A percentile compares a stretch with the other conserved stretches of the same genome.
phyloP scores from a whole-genome alignment of 1,139 yeast genomes.

The Pichiaceae sp. region DNA sequence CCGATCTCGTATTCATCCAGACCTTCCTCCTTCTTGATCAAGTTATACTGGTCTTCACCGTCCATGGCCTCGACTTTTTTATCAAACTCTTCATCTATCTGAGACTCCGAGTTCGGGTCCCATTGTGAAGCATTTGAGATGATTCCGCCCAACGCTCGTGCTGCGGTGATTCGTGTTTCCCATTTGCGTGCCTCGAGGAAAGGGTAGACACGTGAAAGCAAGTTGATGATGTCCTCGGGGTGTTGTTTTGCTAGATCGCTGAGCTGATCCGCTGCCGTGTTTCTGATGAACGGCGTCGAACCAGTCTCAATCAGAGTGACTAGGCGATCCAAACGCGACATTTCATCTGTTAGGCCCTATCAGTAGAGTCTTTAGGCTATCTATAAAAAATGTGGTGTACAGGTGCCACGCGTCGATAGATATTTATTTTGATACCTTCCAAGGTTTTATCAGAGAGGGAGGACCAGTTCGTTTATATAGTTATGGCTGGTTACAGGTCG shows the following conservation, averaged over 20 bases:
- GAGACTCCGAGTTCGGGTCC: conserved; percentile 61
- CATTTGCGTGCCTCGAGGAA: conserved; percentile 75
- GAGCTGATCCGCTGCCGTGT: conserved; percentile 95
- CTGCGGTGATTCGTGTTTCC: conserved; percentile 96
- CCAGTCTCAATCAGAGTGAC: conserved; percentile 87
- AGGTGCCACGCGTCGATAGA: no score
- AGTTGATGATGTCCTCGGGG: conserved; percentile 82
- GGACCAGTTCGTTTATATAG: no score
- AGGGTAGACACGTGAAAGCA: conserved; percentile 87
- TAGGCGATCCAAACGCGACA: conserved; percentile 54
- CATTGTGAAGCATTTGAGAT: conserved; percentile 70
- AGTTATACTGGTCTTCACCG: conserved; percentile 11
- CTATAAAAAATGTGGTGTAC: no score
- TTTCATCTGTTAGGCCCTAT: no score
- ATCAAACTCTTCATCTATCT: conserved; percentile 8
- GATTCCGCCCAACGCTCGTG: conserved; percentile 91
- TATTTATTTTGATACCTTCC: no score
- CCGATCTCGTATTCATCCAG: conserved; percentile 13
- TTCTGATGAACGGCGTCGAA: conserved; percentile 86
- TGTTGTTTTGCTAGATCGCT: conserved; percentile 91
- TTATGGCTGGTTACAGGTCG: no score
- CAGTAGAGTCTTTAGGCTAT: no score
- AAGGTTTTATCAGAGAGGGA: no score
- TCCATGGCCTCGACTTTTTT: conserved; percentile 12
- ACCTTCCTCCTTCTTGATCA: conserved; percentile 24